A percentile compares a stretch with the other conserved stretches of the same genome.
phyloP scores from a whole-genome alignment of 805 yeast species.

The Monosporozyma solicola region DNA sequence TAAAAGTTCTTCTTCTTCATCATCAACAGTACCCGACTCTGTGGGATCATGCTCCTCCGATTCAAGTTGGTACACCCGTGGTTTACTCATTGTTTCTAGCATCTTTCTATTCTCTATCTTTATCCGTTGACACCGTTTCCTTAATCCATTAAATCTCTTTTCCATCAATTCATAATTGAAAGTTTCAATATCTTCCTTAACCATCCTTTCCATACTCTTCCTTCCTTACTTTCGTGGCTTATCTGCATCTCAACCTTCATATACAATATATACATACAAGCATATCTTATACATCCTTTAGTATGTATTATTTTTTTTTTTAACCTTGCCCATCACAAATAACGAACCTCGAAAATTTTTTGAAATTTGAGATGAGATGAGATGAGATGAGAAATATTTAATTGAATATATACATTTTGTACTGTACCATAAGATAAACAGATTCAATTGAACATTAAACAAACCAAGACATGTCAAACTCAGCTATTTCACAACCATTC shows the following conservation, averaged over 20 bases:
- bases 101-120: slow-evolving; percentile 18
- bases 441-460: background rate
- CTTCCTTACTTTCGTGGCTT: background rate
- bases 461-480: slow-evolving; percentile 14
- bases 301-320: background rate
- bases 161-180: background rate
- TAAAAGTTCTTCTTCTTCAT: background rate
- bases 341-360: background rate
- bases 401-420: background rate
- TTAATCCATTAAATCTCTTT: slow-evolving; percentile 12
- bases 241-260: background rate
- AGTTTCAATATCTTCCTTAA: background rate
- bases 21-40: background rate
- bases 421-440: background rate
- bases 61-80: slow-evolving; percentile 19
- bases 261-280: background rate
- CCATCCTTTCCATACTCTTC: background rate
- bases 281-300: background rate
- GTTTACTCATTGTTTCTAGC: slow-evolving; percentile 15
- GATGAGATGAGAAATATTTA: background rate
- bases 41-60: slow-evolving; percentile 1
- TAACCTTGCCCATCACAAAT: background rate
- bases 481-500: slow-evolving; percentile 27
- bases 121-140: slow-evolving; percentile 11
- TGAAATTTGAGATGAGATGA: slow-evolving; percentile 2